Evolutionary conservation across 148 eudicot genomes (phyloP).

Genomic region (Nepenthes mirabilis): DNA sequence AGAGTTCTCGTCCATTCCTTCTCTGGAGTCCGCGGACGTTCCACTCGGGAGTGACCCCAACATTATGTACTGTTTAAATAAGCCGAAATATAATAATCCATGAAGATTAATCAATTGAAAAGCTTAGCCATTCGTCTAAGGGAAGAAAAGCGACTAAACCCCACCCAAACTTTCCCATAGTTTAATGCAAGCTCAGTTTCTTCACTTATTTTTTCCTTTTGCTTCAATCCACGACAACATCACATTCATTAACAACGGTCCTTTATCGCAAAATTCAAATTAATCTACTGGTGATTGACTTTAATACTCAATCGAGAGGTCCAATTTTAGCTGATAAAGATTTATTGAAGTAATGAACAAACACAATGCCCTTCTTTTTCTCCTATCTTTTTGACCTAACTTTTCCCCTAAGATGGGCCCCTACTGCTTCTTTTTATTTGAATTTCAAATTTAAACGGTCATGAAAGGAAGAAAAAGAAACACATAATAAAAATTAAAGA

Average conservation of each 20-base stretch:
- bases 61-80: no score
- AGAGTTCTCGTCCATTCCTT: no score
- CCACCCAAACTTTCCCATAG: background rate
- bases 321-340: conserved; percentile 6
- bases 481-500: background rate
- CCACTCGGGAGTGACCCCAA: no score
- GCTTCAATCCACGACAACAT: conserved; percentile 21
- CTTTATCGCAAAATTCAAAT: conserved; percentile 3
- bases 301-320: background rate
- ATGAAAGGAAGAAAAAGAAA: conserved; percentile 3
- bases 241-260: conserved; percentile 8
- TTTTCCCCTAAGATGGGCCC: conserved; percentile 9
- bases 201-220: conserved; percentile 7
- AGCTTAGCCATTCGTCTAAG: no score
- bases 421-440: conserved; percentile 14
- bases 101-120: no score
- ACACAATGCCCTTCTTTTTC: conserved; percentile 9
- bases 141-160: background rate
- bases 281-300: background rate
- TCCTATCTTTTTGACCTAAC: conserved; percentile 6
- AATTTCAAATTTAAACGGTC: conserved; percentile 26
- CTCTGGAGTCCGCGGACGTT: no score
- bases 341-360: conserved; percentile 7
- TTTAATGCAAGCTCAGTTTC: conserved; percentile 10
- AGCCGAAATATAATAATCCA: no score